Percentiles rank a stretch among this genome's conserved stretches.
Conservation (phyloP, 306 rosid genomes). For the Prunus persica region DNA sequence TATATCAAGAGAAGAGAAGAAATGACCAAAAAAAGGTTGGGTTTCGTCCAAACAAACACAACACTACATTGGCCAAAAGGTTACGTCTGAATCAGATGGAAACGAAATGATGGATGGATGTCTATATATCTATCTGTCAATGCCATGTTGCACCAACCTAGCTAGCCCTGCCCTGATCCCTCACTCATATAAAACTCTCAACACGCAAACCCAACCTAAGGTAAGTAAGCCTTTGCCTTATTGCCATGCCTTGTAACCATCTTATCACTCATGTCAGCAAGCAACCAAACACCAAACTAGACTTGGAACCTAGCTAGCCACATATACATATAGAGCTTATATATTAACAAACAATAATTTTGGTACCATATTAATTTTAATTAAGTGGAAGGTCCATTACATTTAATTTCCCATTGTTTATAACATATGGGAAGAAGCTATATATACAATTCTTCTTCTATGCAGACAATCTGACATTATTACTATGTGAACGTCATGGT, state of each 20-base stretch:
- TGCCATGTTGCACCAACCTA: constrained; percentile 35
- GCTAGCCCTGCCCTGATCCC: not conserved
- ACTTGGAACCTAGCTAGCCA: not conserved
- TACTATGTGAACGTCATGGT: too few species aligned
- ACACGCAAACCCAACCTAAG: constrained; percentile 29
- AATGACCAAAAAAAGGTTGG: not conserved
- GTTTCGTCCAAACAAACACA: constrained; percentile 14
- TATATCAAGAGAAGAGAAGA: not conserved
- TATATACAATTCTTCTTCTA: too few species aligned
- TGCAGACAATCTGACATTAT: too few species aligned
- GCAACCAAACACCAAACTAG: not conserved
- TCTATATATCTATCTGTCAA: constrained; percentile 21
- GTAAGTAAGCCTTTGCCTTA: constrained; percentile 1
- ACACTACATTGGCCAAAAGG: constrained; percentile 25
- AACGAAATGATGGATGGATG: constrained; percentile 35
- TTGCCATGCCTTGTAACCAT: constrained; percentile 28
- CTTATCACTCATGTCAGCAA: constrained; percentile 25
- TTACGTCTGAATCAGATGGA: constrained; percentile 42
- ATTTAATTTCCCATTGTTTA: not conserved
- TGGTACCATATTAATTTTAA: not conserved
- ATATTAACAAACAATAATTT: not conserved
- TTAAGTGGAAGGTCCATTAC: not conserved
- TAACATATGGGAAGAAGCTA: too few species aligned
- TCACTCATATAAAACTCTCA: constrained; percentile 15
- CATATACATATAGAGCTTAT: not conserved